Evolutionary conservation across 805 yeast species (phyloP).

Genomic region (Wickerhamiella brachini): DNA sequence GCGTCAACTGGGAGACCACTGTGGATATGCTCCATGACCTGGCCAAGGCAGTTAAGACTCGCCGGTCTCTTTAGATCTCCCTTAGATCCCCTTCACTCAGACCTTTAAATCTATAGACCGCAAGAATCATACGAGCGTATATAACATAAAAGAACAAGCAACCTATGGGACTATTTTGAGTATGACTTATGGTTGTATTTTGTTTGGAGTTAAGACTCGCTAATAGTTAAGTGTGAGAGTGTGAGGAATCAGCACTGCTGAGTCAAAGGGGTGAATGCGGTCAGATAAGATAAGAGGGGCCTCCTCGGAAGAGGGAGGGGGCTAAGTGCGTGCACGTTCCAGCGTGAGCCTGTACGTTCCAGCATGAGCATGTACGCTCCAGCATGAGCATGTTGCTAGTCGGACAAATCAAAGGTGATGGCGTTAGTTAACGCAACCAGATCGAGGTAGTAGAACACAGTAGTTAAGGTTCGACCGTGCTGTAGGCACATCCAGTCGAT

Average conservation of each 20-base stretch:
- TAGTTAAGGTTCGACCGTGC: slow-evolving; percentile 5
- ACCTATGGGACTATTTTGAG: too few species aligned
- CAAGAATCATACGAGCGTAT: not conserved
- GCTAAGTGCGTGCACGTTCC: not conserved
- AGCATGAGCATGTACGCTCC: too few species aligned
- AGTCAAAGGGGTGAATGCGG: too few species aligned
- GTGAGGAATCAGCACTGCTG: too few species aligned
- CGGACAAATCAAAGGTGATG: not conserved
- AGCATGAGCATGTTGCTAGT: not conserved
- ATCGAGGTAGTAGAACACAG: slow-evolving; percentile 6
- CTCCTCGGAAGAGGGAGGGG: not conserved
- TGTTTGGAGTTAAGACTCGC: not conserved
- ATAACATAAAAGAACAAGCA: not conserved
- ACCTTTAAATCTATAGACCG: too few species aligned
- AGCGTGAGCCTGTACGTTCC: not conserved
- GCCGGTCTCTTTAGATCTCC: slow-evolving; percentile 32
- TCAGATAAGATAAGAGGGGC: not conserved
- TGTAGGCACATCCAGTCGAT: slow-evolving; percentile 8
- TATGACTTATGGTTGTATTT: too few species aligned
- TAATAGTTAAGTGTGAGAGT: too few species aligned
- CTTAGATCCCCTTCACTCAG: too few species aligned
- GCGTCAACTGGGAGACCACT: slow-evolving; percentile 87
- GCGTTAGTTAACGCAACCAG: slow-evolving; percentile 2
- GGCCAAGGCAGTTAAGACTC: slow-evolving; percentile 68
- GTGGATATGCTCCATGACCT: slow-evolving; percentile 63